Percentiles rank a stretch among this genome's conserved stretches.
phyloP scores from a whole-genome alignment of 2,329 filamentous ascomycete genomes.

The Plenodomus tracheiphilus region DNA sequence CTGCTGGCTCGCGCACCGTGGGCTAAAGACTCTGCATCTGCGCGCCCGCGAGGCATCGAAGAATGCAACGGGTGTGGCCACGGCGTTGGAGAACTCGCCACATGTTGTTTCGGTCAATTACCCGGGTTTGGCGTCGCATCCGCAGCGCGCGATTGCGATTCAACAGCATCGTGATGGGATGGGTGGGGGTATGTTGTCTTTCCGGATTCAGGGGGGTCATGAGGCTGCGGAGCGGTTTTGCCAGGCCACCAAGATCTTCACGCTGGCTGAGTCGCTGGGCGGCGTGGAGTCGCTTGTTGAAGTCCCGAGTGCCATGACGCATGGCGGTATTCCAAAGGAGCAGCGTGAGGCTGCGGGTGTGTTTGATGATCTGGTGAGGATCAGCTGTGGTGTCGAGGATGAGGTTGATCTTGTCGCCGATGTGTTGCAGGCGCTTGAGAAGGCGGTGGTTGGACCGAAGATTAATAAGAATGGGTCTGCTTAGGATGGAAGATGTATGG shows the following conservation, averaged over 20 bases:
- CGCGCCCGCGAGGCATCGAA: slow-evolving; percentile 80
- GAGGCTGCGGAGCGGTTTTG: slow-evolving; percentile 90
- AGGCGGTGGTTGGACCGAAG: slow-evolving; percentile 63
- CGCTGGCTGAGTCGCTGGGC: slow-evolving; percentile 87
- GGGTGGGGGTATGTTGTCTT: slow-evolving; percentile 96
- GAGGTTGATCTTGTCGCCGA: slow-evolving; percentile 80
- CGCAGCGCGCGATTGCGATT: slow-evolving; percentile 79
- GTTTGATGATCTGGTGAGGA: slow-evolving; percentile 88
- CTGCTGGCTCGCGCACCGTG: slow-evolving; percentile 96
- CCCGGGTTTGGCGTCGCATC: slow-evolving; percentile 85
- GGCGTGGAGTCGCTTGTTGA: slow-evolving; percentile 92
- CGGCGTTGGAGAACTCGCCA: slow-evolving; percentile 75
- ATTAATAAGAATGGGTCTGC: slow-evolving; percentile 21
- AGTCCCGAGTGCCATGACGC: slow-evolving; percentile 94
- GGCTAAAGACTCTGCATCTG: slow-evolving; percentile 94
- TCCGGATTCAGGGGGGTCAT: slow-evolving; percentile 87
- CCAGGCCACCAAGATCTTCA: slow-evolving; percentile 85
- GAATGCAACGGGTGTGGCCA: slow-evolving; percentile 79
- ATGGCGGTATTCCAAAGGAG: slow-evolving; percentile 89
- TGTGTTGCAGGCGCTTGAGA: slow-evolving; percentile 79
- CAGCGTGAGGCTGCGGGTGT: slow-evolving; percentile 91
- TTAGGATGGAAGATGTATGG: neutral
- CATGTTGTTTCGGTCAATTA: slow-evolving; percentile 93
- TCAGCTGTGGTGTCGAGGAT: slow-evolving; percentile 95
- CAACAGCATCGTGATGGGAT: slow-evolving; percentile 93